Percentiles rank a stretch among this genome's conserved stretches.
Conservation (phyloP, 208 protist genomes). For the Trypanosoma platydactyli region DNA sequence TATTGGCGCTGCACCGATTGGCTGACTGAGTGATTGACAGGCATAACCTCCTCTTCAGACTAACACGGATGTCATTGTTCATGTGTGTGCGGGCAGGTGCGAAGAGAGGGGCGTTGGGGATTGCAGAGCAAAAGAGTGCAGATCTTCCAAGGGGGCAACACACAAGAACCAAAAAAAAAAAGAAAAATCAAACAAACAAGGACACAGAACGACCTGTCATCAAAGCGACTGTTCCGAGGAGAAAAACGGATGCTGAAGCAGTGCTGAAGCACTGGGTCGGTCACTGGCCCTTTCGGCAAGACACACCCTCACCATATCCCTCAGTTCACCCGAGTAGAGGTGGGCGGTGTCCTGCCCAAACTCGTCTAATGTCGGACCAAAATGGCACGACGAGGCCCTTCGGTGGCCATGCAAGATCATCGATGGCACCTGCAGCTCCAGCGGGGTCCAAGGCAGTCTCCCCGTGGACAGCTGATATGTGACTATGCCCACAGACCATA, state of each 20-base stretch:
- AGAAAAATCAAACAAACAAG: conserved; percentile 13
- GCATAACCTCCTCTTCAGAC: conserved; percentile 1
- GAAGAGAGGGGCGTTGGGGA: no score
- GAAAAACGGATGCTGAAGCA: conserved; percentile 69
- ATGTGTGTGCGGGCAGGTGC: no score
- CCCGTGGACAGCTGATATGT: conserved; percentile 72
- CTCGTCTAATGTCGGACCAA: conserved; percentile 59
- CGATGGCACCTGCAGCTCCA: conserved; percentile 57
- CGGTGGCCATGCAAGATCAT: conserved; percentile 69
- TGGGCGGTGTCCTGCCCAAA: conserved; percentile 30
- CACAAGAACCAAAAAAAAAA: conserved; percentile 26
- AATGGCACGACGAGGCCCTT: conserved; percentile 24
- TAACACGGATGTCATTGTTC: no score
- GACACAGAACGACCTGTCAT: conserved; percentile 1
- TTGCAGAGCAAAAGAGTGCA: no score
- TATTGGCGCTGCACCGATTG: conserved; percentile 35
- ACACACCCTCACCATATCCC: conserved; percentile 60
- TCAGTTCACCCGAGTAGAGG: conserved; percentile 38
- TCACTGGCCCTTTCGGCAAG: conserved; percentile 51
- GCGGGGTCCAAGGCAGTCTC: conserved; percentile 57
- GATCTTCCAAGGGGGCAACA: no score
- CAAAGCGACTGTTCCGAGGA: neutral
- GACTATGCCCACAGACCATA: conserved; percentile 83
- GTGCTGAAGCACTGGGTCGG: conserved; percentile 50
- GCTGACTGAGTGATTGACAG: neutral